A percentile compares a stretch with the other conserved stretches of the same genome.
Conservation (phyloP, 2,329 filamentous ascomycete genomes). For the Phaeosphaeriaceae sp. region DNA sequence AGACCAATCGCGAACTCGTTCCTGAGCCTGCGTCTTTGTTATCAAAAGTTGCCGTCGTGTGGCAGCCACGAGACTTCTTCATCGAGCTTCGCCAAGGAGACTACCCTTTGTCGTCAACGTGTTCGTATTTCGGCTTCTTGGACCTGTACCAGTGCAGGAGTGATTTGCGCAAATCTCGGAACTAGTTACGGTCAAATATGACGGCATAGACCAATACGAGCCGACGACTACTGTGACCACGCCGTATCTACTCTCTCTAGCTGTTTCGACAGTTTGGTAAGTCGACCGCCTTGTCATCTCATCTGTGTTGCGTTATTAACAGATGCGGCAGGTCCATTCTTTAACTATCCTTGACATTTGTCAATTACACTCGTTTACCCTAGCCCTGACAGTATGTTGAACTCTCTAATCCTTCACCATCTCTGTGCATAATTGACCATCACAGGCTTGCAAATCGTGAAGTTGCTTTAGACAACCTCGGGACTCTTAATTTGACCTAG, state of each 20-base stretch:
- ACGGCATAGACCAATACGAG: conserved; percentile 39
- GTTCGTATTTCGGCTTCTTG: conserved; percentile 17
- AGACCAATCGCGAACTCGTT: conserved; percentile 16
- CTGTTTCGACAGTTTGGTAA: conserved; percentile 47
- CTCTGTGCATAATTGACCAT: conserved; percentile 19
- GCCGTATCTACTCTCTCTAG: conserved; percentile 34
- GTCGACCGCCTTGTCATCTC: conserved; percentile 12
- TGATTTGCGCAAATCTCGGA: conserved; percentile 24
- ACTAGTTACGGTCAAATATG: conserved; percentile 39
- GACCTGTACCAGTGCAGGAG: conserved; percentile 20
- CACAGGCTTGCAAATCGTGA: conserved; percentile 22
- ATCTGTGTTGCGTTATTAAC: conserved; percentile 19
- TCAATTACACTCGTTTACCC: conserved; percentile 61
- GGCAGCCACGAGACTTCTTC: conserved; percentile 1
- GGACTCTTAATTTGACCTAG: conserved; percentile 34
- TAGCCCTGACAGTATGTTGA: conserved; percentile 46
- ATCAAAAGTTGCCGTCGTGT: conserved; percentile 1
- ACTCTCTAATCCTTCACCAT: neutral
- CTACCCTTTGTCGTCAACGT: conserved; percentile 20
- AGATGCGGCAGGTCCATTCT: conserved; percentile 41
- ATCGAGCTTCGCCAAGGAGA: conserved; percentile 11
- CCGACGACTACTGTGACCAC: conserved; percentile 31
- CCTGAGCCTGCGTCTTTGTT: conserved; percentile 11
- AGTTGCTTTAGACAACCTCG: conserved; percentile 25
- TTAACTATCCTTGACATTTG: conserved; percentile 48